Evolutionary conservation across 305 asterid species (phyloP).

Genomic region (Fraxinus sp.): DNA sequence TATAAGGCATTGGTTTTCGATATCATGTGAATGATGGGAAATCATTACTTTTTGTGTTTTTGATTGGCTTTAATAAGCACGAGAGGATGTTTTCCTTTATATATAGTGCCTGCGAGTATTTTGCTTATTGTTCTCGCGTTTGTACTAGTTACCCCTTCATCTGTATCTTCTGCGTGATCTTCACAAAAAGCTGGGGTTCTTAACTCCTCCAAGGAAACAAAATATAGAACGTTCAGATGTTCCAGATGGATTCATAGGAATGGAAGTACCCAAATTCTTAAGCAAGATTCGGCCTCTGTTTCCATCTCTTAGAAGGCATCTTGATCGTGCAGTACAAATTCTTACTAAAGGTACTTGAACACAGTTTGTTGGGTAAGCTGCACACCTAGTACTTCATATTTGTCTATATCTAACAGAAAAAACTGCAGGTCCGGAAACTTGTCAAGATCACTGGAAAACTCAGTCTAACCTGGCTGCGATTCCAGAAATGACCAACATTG

Average conservation of each 20-base stretch:
- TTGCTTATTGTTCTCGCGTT: slow-evolving; percentile 16
- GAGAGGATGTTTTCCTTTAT: background rate
- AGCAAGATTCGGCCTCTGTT: slow-evolving; percentile 53
- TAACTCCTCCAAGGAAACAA: slow-evolving; percentile 56
- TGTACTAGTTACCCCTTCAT: slow-evolving; percentile 69
- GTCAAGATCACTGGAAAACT: slow-evolving; percentile 76
- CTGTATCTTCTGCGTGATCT: slow-evolving; percentile 77
- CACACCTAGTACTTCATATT: slow-evolving; percentile 8
- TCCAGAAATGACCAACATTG: slow-evolving; percentile 48
- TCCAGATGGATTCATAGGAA: slow-evolving; percentile 45
- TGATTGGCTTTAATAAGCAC: background rate
- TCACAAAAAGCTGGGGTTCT: slow-evolving; percentile 62
- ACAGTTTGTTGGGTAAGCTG: slow-evolving; percentile 24
- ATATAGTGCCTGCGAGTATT: background rate
- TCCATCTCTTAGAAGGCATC: slow-evolving; percentile 57
- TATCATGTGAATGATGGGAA: background rate
- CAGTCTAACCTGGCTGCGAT: slow-evolving; percentile 62
- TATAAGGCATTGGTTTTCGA: background rate
- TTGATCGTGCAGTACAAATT: slow-evolving; percentile 51
- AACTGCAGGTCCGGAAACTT: slow-evolving; percentile 56
- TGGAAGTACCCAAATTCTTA: slow-evolving; percentile 44
- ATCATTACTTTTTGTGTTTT: background rate
- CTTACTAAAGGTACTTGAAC: slow-evolving; percentile 57
- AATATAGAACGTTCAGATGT: slow-evolving; percentile 33
- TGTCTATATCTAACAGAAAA: slow-evolving; percentile 31